Percentiles rank a stretch among this genome's conserved stretches.
Conservation (phyloP, 768 basidiomycete genomes). For the Cubamyces lactineus region DNA sequence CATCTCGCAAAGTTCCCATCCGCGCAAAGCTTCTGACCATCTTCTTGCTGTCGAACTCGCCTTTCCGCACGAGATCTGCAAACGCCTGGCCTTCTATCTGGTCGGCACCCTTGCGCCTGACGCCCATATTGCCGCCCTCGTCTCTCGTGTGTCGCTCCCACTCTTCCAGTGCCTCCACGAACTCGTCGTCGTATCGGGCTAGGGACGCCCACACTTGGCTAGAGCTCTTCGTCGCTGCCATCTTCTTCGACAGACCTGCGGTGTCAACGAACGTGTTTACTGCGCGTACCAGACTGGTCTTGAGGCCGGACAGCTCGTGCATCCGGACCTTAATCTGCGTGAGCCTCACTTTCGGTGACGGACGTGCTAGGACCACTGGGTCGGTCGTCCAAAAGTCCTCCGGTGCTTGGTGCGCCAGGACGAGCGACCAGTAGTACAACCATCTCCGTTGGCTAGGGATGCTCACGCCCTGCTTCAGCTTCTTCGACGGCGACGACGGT, state of each 20-base stretch:
- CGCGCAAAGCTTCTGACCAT: conserved; percentile 80
- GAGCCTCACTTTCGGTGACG: conserved; percentile 54
- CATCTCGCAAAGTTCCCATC: conserved; percentile 47
- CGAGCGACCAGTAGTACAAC: conserved; percentile 75
- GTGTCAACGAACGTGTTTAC: conserved; percentile 57
- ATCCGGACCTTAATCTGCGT: conserved; percentile 63
- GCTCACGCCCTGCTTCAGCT: conserved; percentile 60
- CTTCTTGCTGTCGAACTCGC: conserved; percentile 72
- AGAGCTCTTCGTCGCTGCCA: conserved; percentile 33
- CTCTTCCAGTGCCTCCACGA: conserved; percentile 63
- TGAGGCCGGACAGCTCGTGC: conserved; percentile 55
- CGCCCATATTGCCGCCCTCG: conserved; percentile 41
- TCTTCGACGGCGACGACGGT: conserved; percentile 28
- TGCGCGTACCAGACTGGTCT: conserved; percentile 55
- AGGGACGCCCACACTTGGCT: conserved; percentile 71
- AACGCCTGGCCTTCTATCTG: conserved; percentile 42
- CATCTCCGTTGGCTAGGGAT: conserved; percentile 84
- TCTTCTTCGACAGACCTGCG: conserved; percentile 42
- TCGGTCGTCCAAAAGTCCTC: conserved; percentile 47
- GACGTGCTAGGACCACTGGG: conserved; percentile 8
- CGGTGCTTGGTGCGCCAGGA: conserved; percentile 61
- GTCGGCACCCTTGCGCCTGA: conserved; percentile 40
- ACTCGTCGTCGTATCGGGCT: conserved; percentile 76
- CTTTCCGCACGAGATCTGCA: conserved; percentile 50
- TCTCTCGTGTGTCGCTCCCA: conserved; percentile 62